Percentiles rank a stretch among this genome's conserved stretches.
phyloP scores from a whole-genome alignment of 495 filamentous ascomycete genomes.

The Hypomontagnella monticulosa region DNA sequence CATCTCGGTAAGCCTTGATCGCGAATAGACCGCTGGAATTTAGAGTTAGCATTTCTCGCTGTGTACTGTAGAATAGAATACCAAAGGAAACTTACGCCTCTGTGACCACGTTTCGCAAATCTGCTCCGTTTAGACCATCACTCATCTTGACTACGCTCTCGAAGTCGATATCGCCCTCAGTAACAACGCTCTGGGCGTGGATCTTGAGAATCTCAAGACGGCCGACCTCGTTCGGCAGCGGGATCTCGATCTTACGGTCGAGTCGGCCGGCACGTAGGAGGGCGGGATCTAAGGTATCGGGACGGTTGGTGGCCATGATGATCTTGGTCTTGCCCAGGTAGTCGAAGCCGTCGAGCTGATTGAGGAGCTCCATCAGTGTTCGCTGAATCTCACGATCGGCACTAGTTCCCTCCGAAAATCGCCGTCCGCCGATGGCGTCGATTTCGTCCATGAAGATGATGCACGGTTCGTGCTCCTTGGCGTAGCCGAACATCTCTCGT shows the following conservation, averaged over 20 bases:
- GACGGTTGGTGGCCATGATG: conserved; percentile 99
- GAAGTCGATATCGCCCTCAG: conserved; percentile 97
- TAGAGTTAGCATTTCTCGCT: conserved; percentile 29
- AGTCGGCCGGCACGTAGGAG: conserved; percentile 91
- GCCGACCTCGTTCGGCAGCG: conserved; percentile 98
- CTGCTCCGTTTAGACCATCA: conserved; percentile 95
- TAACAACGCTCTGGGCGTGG: conserved; percentile 83
- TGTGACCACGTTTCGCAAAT: conserved; percentile 97
- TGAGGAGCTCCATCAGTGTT: conserved; percentile 98
- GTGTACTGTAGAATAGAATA: conserved; percentile 1
- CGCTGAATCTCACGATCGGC: conserved; percentile 99
- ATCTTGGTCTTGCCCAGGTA: conserved; percentile 99
- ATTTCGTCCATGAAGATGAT: conserved; percentile 99
- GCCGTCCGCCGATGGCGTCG: conserved; percentile 95
- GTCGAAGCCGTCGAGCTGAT: conserved; percentile 99
- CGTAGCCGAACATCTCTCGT: conserved; percentile 99
- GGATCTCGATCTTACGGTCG: conserved; percentile 98
- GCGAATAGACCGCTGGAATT: conserved; percentile 83
- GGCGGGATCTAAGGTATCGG: conserved; percentile 96
- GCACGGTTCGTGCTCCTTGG: conserved; percentile 99
- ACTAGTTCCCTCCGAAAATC: conserved; percentile 98
- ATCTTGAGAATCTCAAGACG: conserved; percentile 99
- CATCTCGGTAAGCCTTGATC: conserved; percentile 96
- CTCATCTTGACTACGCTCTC: conserved; percentile 99
- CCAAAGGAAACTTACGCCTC: conserved; percentile 79